Percentiles rank a stretch among this genome's conserved stretches.
Conservation (phyloP, 495 filamentous ascomycete species). For the Neurospora cerealis region DNA sequence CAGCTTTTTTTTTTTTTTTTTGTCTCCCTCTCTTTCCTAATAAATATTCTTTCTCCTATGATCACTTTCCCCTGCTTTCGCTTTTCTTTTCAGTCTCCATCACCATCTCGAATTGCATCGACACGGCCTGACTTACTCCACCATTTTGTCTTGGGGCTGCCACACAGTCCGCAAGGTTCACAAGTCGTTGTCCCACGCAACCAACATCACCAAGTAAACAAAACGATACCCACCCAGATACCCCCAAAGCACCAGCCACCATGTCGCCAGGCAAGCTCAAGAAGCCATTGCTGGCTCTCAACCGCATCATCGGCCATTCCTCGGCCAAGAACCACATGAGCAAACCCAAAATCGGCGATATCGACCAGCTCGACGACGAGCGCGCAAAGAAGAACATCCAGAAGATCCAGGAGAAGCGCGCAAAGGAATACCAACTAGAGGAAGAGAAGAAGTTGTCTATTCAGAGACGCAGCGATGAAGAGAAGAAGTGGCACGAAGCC, state of each 20-base stretch:
- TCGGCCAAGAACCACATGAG: conserved; percentile 37
- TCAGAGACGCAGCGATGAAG: conserved; percentile 36
- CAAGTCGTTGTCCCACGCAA: not conserved
- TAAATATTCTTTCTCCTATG: not conserved
- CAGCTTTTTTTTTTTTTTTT: not conserved
- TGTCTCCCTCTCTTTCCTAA: not conserved
- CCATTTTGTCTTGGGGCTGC: not conserved
- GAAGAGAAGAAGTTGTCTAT: conserved; percentile 38
- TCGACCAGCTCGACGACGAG: conserved; percentile 33
- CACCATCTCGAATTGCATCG: not conserved
- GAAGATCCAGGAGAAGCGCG: conserved; percentile 36
- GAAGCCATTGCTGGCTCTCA: conserved; percentile 33
- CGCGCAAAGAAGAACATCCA: conserved; percentile 40
- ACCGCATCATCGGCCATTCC: conserved; percentile 32
- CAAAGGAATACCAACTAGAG: conserved; percentile 40
- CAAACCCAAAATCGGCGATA: conserved; percentile 36
- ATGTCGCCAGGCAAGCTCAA: conserved; percentile 31
- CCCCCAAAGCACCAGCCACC: not conserved
- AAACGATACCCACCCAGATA: not conserved
- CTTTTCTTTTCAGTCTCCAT: not conserved
- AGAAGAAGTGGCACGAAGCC: conserved; percentile 29
- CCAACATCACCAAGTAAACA: not conserved
- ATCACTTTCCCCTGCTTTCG: not conserved
- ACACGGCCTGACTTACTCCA: not conserved
- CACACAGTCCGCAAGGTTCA: not conserved